Conservation (phyloP, 345 rosid genomes). For the Syzygium jambos region DNA sequence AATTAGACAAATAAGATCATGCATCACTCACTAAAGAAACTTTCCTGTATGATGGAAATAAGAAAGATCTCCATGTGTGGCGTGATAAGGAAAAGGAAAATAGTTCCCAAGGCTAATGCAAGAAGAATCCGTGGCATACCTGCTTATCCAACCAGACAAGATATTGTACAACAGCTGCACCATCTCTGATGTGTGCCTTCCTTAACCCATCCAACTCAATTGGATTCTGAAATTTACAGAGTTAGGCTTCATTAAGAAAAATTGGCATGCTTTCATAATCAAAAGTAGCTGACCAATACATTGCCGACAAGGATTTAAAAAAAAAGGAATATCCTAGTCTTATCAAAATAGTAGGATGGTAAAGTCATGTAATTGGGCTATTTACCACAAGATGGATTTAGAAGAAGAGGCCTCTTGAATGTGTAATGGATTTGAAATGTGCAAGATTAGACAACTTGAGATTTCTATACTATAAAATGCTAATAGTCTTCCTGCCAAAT, state of each 20-base stretch:
- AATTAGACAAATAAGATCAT: constrained; percentile 3
- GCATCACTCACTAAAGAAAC: neutral
- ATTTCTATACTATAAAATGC: neutral
- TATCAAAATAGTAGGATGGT: neutral
- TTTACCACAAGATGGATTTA: neutral
- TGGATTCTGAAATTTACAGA: constrained; percentile 42
- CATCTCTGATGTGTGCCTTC: constrained; percentile 92
- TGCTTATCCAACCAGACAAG: constrained; percentile 88
- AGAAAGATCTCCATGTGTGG: neutral
- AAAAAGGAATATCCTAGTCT: neutral
- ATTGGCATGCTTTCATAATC: neutral
- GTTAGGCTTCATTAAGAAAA: neutral
- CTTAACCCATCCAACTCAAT: constrained; percentile 81
- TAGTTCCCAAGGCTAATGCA: neutral
- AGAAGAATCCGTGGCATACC: constrained; percentile 24
- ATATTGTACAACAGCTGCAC: constrained; percentile 96
- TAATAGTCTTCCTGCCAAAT: neutral
- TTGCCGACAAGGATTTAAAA: neutral
- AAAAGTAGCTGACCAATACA: neutral
- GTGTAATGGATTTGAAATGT: neutral
- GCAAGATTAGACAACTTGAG: neutral
- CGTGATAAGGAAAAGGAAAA: neutral
- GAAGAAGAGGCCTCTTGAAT: neutral
- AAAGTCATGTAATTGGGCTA: neutral
- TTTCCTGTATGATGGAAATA: neutral